Evolutionary conservation across 352 stramenopile species (phyloP).

Genomic region (Pythium aristosporum): DNA sequence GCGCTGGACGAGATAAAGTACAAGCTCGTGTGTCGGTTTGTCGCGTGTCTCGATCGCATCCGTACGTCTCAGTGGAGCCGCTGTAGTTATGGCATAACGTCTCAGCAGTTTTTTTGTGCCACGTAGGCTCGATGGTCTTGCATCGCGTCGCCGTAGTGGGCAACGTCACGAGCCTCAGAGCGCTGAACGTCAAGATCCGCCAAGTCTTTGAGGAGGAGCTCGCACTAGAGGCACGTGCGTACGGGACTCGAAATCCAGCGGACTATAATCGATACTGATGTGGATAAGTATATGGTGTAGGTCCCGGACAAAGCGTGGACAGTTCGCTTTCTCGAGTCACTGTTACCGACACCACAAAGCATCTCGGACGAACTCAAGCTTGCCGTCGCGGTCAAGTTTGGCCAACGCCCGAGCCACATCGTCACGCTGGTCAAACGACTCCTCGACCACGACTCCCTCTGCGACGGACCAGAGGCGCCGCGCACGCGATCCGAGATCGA

Average conservation of each 20-base stretch:
- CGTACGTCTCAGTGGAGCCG: slow-evolving; percentile 29
- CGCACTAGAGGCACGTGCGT: slow-evolving; percentile 51
- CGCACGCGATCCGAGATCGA: slow-evolving; percentile 47
- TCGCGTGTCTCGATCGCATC: slow-evolving; percentile 54
- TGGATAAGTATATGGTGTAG: slow-evolving; percentile 23
- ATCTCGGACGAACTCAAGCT: slow-evolving; percentile 50
- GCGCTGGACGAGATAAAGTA: slow-evolving; percentile 72
- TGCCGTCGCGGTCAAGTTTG: slow-evolving; percentile 67
- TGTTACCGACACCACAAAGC: slow-evolving; percentile 34
- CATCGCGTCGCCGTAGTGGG: slow-evolving; percentile 58
- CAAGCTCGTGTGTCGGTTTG: slow-evolving; percentile 62
- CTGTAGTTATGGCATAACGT: neutral
- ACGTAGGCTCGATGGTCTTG: slow-evolving; percentile 30
- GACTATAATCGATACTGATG: neutral
- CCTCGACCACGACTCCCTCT: neutral
- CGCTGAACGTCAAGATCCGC: slow-evolving; percentile 62
- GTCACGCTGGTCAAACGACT: slow-evolving; percentile 54
- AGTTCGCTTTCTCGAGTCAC: slow-evolving; percentile 38
- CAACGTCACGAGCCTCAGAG: slow-evolving; percentile 49
- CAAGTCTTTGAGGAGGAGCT: slow-evolving; percentile 82
- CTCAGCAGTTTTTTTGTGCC: neutral
- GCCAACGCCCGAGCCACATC: slow-evolving; percentile 78
- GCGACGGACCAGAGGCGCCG: neutral
- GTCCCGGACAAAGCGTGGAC: slow-evolving; percentile 63
- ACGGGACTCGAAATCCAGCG: neutral